These are phyloP conservation scores for Mucor lusitanicus DNA, from an alignment of 371 early-diverging fungal genomes.

Conservation along the genomic window DNA sequence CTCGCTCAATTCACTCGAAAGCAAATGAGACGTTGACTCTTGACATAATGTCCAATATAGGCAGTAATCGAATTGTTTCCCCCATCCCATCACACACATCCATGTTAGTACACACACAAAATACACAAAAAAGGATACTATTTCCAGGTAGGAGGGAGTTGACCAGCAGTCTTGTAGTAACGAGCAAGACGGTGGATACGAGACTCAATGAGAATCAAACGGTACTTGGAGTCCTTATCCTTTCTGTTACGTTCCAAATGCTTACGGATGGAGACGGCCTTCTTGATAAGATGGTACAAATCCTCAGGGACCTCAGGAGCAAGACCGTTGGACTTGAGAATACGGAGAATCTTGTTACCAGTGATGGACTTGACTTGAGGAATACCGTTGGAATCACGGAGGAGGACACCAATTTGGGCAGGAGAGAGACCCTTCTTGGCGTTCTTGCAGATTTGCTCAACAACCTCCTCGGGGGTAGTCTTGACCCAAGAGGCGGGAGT, in stretches of 20 bases:
- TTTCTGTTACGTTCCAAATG: conserved; percentile 99
- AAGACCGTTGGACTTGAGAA: conserved; percentile 85
- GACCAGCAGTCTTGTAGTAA: conserved; percentile 99
- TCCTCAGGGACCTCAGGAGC: conserved; percentile 99
- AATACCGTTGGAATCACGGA: conserved; percentile 98
- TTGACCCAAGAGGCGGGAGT: conserved; percentile 87
- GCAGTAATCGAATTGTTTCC: conserved; percentile 9
- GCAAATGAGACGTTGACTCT: conserved; percentile 9
- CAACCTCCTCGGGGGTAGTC: conserved; percentile 73
- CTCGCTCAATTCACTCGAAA: conserved; percentile 3
- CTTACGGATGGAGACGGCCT: conserved; percentile 99
- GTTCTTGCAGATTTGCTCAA: conserved; percentile 97
- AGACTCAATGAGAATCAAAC: conserved; percentile 98
- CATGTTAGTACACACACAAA: conserved; percentile 69
- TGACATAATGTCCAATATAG: conserved; percentile 30
- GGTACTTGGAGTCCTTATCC: conserved; percentile 99
- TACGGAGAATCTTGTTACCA: conserved; percentile 96
- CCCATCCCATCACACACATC: not conserved
- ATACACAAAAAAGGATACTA: conserved; percentile 66
- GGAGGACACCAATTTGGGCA: conserved; percentile 98
- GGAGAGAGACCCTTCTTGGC: conserved; percentile 99
- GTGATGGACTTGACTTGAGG: conserved; percentile 96
- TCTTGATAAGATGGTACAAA: conserved; percentile 99
- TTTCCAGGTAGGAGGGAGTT: conserved; percentile 99
- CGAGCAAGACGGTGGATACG: conserved; percentile 99